phyloP scores from a whole-genome alignment of 1,139 yeast species.

The Yamadazyma diospyri region DNA sequence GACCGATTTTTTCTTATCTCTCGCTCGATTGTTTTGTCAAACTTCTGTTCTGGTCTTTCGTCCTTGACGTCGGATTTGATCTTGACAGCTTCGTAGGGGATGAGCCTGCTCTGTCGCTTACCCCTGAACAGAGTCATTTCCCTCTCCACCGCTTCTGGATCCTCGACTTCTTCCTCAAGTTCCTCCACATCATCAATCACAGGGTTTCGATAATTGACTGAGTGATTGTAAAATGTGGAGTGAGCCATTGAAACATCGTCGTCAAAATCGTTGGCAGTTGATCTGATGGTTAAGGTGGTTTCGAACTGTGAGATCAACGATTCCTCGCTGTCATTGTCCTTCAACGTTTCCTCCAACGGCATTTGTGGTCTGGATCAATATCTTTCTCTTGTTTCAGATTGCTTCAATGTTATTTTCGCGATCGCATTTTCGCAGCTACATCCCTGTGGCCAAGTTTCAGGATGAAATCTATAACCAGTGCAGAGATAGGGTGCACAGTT shows the following conservation, averaged over 20 bases:
- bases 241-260: constrained; percentile 45
- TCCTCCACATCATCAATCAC: constrained; percentile 15
- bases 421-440: constrained; percentile 2
- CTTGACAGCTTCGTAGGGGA: constrained; percentile 24
- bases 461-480: no score
- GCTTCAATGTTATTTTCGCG: constrained; percentile 2
- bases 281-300: constrained; percentile 43
- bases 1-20: constrained; percentile 10
- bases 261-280: constrained; percentile 36
- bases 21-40: constrained; percentile 1
- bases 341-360: constrained; percentile 11
- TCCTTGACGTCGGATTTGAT: constrained; percentile 10
- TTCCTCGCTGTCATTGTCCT: constrained; percentile 39
- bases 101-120: constrained; percentile 27
- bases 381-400: constrained; percentile 3
- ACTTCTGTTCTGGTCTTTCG: constrained; percentile 1
- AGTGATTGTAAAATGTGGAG: constrained; percentile 32
- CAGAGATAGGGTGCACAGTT: no score
- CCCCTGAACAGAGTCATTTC: constrained; percentile 34
- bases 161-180: constrained; percentile 5
- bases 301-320: constrained; percentile 48
- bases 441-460: no score
- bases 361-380: constrained; percentile 2
- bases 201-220: constrained; percentile 20
- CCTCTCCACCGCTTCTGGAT: constrained; percentile 3